Percentiles rank a stretch among this genome's conserved stretches.
Evolutionary conservation across 176 grass and related monocot species (phyloP).

Genomic region (Ananas comosus): DNA sequence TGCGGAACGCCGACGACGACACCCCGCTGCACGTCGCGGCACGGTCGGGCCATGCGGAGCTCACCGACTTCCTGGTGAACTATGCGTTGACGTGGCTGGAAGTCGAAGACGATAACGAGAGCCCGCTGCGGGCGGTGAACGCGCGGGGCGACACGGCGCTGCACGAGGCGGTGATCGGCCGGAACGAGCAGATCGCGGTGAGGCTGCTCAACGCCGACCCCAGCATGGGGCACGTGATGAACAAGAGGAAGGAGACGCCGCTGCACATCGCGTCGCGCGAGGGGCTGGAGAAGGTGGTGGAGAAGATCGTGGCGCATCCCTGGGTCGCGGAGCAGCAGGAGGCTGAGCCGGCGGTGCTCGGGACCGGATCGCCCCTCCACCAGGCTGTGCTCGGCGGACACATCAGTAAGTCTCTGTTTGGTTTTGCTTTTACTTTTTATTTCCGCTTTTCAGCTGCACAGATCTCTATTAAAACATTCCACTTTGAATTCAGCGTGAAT

Average conservation of each 20-base stretch:
- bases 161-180: constrained; percentile 47
- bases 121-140: constrained; percentile 6
- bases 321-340: constrained; percentile 22
- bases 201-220: constrained; percentile 33
- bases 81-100: background rate
- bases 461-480: background rate
- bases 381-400: constrained; percentile 65
- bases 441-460: background rate
- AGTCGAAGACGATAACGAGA: background rate
- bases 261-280: constrained; percentile 56
- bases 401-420: constrained; percentile 24
- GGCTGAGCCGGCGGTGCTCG: constrained; percentile 9
- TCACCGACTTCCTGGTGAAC: constrained; percentile 10
- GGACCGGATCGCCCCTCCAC: constrained; percentile 47
- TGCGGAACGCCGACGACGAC: constrained; percentile 35
- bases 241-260: constrained; percentile 38
- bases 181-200: constrained; percentile 20
- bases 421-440: background rate
- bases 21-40: constrained; percentile 62
- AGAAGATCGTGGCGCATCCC: constrained; percentile 19
- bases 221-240: constrained; percentile 23
- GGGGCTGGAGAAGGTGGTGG: constrained; percentile 38
- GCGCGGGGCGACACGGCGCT: constrained; percentile 32
- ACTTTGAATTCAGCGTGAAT: background rate
- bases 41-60: constrained; percentile 22